Evolutionary conservation across 352 stramenopile genomes (phyloP).

Genomic region (Aphanomyces astaci): DNA sequence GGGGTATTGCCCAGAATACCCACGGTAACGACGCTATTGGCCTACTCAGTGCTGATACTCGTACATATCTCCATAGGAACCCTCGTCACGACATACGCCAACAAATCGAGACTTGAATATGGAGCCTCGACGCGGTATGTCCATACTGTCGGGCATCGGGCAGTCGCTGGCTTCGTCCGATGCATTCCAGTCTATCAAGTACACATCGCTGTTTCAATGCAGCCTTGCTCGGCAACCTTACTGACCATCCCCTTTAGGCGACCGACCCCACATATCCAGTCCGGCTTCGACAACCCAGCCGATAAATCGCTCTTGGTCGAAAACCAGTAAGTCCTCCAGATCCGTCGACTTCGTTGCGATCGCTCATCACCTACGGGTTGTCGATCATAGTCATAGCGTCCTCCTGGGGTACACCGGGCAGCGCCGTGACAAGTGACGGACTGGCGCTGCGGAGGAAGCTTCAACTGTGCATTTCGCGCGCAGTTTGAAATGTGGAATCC

Average conservation of each 20-base stretch:
- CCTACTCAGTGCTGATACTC: too few relatives aligned
- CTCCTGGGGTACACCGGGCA: constrained; percentile 21
- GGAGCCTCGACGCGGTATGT: constrained; percentile 36
- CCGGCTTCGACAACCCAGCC: constrained; percentile 43
- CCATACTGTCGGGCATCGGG: constrained; percentile 64
- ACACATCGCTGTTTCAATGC: constrained; percentile 37
- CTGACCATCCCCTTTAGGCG: constrained; percentile 23
- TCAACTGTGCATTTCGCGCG: too few relatives aligned
- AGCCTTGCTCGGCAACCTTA: too few relatives aligned
- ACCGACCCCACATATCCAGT: constrained; percentile 40
- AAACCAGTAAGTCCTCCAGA: constrained; percentile 50
- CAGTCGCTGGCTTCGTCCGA: constrained; percentile 54
- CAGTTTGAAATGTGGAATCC: not conserved
- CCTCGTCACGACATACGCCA: constrained; percentile 34
- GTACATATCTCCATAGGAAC: constrained; percentile 27
- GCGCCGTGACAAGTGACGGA: not conserved
- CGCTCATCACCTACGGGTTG: not conserved
- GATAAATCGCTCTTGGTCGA: constrained; percentile 55
- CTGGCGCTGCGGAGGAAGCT: too few relatives aligned
- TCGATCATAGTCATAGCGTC: constrained; percentile 12
- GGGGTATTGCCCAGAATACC: constrained; percentile 23
- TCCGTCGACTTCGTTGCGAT: not conserved
- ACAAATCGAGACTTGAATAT: constrained; percentile 24
- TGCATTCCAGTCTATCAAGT: constrained; percentile 33
- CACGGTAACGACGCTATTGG: too few relatives aligned